Evolutionary conservation across 495 filamentous ascomycete genomes (phyloP), one percentile per base, ranked within the genome.

Genomic region (Xylaria scruposa): DNA sequence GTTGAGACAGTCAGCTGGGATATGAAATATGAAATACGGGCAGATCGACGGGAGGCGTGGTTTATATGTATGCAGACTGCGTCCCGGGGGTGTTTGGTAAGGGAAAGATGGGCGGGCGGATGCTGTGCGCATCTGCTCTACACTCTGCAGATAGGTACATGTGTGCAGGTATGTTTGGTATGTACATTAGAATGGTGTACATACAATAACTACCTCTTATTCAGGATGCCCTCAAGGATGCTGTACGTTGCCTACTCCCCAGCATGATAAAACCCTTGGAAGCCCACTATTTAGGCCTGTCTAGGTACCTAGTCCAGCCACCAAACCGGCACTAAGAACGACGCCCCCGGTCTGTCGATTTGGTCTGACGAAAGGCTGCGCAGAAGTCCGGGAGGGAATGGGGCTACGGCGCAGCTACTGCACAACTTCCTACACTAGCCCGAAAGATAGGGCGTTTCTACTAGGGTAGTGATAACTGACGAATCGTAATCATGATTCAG

Each of bases 311-410:
- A 38, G 56, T 21, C 31, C 19, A 60, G 58, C n/a, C 31, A 60
- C 31, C 54, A n/a, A 36, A 19, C 54, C 31, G 31, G 54, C 29
- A 36, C 58, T 33, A 60, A 60, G 58, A 19, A 21, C 58, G 12
- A 38, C 2, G 58, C 60, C 38, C 38, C 38, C 60, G 10, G 38
- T 44, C 26, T 42, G n/a, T 60, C 38, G 38, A 44, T 29, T 21
- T 42, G 29, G n/a, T 64, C 61, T 64, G 61, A 64, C 61, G 61
- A 64, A 64, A 64, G 61, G 38, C 60, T 63, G 38, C 60, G 58
- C 33, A 38, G 33, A 33, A n/a, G 33, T 15, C 21, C 38, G 60
- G 60, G 38, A 42, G 21, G 60, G 38, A 44, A 65, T 49, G 36
- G 62, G 5, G 40, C 40, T 21, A 60, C 58, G 38, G 58, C 33